phyloP scores from a whole-genome alignment of 257 asterid genomes.

The Datura wrightii region DNA sequence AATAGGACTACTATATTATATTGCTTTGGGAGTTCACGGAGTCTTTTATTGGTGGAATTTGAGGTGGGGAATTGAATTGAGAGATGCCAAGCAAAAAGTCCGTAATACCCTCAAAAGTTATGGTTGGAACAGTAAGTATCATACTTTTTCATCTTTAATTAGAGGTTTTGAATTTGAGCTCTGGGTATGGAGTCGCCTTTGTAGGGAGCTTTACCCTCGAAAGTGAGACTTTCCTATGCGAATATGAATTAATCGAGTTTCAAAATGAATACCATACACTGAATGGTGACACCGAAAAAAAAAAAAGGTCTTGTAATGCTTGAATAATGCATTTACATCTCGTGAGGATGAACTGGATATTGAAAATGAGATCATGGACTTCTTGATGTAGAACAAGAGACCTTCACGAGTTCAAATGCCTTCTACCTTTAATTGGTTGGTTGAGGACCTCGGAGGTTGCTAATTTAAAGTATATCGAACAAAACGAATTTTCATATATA shows the following conservation, averaged over 20 bases:
- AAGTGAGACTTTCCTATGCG: no score
- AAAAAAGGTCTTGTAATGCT: not conserved
- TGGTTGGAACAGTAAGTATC: no score
- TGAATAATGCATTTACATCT: slow-evolving; percentile 21
- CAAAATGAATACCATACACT: no score
- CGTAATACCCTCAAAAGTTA: no score
- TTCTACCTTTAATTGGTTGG: slow-evolving; percentile 38
- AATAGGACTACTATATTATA: not conserved
- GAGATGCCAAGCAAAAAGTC: not conserved
- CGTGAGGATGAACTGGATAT: slow-evolving; percentile 34
- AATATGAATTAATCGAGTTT: no score
- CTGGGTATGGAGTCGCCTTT: no score
- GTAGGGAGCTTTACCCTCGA: no score
- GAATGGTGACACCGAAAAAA: no score
- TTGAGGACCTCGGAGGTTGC: slow-evolving; percentile 16
- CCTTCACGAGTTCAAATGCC: slow-evolving; percentile 42
- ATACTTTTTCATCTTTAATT: no score
- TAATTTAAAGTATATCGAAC: not conserved
- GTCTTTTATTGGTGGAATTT: slow-evolving; percentile 31
- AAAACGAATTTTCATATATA: not conserved
- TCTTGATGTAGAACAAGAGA: slow-evolving; percentile 28
- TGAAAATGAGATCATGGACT: not conserved
- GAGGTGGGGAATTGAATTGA: slow-evolving; percentile 36
- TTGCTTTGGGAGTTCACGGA: slow-evolving; percentile 51
- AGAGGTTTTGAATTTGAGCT: no score